Base-by-base conservation (phyloP, 495 filamentous ascomycete genomes). In the Cudoniella acicularis region DNA sequence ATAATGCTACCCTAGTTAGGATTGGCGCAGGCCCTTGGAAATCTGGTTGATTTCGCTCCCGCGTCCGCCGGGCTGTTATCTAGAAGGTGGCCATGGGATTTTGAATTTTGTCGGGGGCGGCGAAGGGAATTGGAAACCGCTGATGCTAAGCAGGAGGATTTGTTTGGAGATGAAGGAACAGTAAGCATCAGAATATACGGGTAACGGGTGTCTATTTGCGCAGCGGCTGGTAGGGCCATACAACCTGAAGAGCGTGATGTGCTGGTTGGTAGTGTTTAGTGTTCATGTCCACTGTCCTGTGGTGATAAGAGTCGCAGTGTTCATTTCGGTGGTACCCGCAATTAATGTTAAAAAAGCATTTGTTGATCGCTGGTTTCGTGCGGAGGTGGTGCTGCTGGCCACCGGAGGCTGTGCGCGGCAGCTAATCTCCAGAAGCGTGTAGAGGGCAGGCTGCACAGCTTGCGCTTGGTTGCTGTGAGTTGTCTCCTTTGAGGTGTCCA, bases 1-100 rank as follows among this genome's bases (percentile, higher is more conserved):
- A 58, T 54, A 58, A 41, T 57, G 18, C 40, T n/a, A 47, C 20
- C 53, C 22, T n/a, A 42, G 17, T 25, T 24, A 42, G 25, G 41
- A 59, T 59, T 45, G 56, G 48, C 20, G 47, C 56, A 51, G 23
- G 36, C 22, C n/a, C 49, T 20, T 45, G 18, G 27, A 30, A 21
- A 13, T 59, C 43, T 52, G 27, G 41, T 52, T 10, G 26, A 40
- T 49, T 30, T 50, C 21, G 45, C 26, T 18, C 47, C 50, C 24
- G 17, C 4, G 26, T 52, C 24, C 43, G 13, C 43, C 13, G 16
- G 20, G 16, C n/a, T 47, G 16, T 21, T 21, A 47, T 47, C 43
- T 21, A 8, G 4, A n/a, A 47, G 43, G n/a, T 9, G 36, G 20
- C 17, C n/a, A 47, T 21, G 43, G 43, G 30, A 36, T 36, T 36